phyloP scores from a whole-genome alignment of 2,329 filamentous ascomycete species.

The Annulohypoxylon truncatum region DNA sequence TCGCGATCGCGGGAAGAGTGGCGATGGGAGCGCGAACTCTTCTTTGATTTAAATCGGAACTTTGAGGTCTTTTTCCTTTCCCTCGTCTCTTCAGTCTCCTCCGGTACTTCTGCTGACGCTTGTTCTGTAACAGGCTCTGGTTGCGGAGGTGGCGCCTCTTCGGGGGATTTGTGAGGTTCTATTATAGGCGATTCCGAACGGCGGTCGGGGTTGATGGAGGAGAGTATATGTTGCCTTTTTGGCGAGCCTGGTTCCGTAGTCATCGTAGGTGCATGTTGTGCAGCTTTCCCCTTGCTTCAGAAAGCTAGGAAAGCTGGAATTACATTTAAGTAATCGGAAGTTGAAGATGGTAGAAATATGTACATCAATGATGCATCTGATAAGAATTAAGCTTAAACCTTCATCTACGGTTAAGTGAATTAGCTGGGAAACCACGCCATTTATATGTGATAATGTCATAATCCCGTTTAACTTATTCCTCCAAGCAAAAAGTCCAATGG shows the following conservation, averaged over 20 bases:
- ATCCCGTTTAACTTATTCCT: not conserved
- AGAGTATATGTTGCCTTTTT: constrained; percentile 51
- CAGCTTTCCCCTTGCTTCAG: not conserved
- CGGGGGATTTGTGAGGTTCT: constrained; percentile 1
- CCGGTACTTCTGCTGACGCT: not conserved
- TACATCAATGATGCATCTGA: not conserved
- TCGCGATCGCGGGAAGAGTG: constrained; percentile 42
- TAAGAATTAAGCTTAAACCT: constrained; percentile 7
- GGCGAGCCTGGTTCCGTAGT: constrained; percentile 48
- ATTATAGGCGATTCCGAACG: constrained; percentile 36
- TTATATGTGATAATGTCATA: not conserved
- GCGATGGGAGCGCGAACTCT: constrained; percentile 45
- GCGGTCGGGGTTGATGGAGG: constrained; percentile 49
- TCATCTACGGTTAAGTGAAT: constrained; percentile 2
- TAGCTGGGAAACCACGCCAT: not conserved
- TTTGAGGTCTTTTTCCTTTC: constrained; percentile 48
- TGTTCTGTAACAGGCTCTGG: constrained; percentile 33
- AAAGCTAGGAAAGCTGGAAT: not conserved
- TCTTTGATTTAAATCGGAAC: constrained; percentile 58
- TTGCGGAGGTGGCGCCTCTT: constrained; percentile 28
- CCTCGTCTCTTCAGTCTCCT: constrained; percentile 19
- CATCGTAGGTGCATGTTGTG: constrained; percentile 45
- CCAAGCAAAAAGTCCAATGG: not conserved
- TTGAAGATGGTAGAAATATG: not conserved
- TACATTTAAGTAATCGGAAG: not conserved